These are phyloP conservation scores for Rhizoctonia solani DNA, from an alignment of 1,284 basidiomycete species.

Conservation along the genomic window DNA sequence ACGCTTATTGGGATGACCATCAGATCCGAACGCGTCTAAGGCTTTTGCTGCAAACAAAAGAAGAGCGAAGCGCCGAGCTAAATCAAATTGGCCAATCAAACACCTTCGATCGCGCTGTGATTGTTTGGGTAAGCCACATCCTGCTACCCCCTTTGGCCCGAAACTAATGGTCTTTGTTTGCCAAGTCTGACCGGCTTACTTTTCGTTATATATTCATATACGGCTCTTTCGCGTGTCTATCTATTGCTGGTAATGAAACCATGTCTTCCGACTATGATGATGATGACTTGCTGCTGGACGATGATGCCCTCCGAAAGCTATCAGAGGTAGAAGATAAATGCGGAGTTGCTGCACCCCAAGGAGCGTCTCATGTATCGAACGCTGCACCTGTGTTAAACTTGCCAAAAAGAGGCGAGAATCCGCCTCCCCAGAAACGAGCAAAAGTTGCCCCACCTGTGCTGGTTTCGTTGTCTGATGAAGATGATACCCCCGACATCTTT, in stretches of 20 bases:
- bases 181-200: not conserved
- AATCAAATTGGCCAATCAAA: not conserved
- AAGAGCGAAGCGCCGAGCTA: not conserved
- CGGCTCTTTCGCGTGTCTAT: not conserved
- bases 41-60: constrained; percentile 11
- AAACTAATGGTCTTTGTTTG: not conserved
- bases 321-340: constrained; percentile 28
- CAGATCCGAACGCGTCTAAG: constrained; percentile 7
- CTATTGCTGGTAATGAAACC: constrained; percentile 8
- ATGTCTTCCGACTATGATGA: constrained; percentile 32
- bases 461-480: not conserved
- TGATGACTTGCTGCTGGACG: constrained; percentile 20
- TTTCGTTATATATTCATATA: not conserved
- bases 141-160: no score
- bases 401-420: constrained; percentile 8
- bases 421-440: constrained; percentile 14
- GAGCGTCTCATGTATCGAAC: not conserved
- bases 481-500: constrained; percentile 21
- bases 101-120: not conserved
- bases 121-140: not conserved
- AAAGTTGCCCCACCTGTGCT: not conserved
- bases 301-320: constrained; percentile 19
- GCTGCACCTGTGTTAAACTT: not conserved
- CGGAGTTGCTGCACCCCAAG: not conserved
- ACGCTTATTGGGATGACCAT: no score